These are phyloP conservation scores for Saccharomyces uvarum DNA, from an alignment of 1,139 yeast genomes.

Conservation along the genomic window DNA sequence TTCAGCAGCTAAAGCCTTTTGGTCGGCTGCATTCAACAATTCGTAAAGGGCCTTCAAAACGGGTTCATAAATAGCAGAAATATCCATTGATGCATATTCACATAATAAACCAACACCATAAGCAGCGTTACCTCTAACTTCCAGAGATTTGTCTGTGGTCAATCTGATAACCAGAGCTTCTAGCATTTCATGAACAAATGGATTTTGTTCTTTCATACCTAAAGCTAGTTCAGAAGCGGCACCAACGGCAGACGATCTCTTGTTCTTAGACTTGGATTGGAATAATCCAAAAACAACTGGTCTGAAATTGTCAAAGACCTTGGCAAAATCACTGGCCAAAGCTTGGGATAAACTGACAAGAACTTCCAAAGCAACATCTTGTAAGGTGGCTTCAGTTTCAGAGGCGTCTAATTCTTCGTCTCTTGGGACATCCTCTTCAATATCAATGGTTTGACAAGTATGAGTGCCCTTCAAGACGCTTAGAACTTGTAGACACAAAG, in stretches of 20 bases:
- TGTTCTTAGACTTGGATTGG: constrained; percentile 57
- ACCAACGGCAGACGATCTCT: constrained; percentile 81
- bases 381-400: constrained; percentile 79
- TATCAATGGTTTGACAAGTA: constrained; percentile 65
- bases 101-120: constrained; percentile 86
- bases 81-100: constrained; percentile 52
- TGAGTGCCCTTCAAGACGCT: constrained; percentile 72
- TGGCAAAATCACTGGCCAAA: constrained; percentile 58
- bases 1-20: constrained; percentile 47
- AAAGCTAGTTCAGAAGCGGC: constrained; percentile 82
- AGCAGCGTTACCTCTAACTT: constrained; percentile 92
- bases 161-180: constrained; percentile 62
- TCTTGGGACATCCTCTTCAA: constrained; percentile 43
- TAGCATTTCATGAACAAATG: constrained; percentile 61
- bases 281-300: constrained; percentile 55
- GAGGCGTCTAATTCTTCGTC: constrained; percentile 61
- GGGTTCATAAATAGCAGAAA: constrained; percentile 56
- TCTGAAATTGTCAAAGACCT: constrained; percentile 67
- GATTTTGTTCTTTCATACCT: constrained; percentile 64
- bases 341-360: constrained; percentile 68
- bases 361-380: constrained; percentile 81
- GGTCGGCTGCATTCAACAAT: constrained; percentile 69
- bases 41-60: constrained; percentile 73
- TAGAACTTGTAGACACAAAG: constrained; percentile 62
- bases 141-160: constrained; percentile 69